Base-by-base conservation (phyloP, 164 flowering plant species). In the Aristolochia fimbriata region DNA sequence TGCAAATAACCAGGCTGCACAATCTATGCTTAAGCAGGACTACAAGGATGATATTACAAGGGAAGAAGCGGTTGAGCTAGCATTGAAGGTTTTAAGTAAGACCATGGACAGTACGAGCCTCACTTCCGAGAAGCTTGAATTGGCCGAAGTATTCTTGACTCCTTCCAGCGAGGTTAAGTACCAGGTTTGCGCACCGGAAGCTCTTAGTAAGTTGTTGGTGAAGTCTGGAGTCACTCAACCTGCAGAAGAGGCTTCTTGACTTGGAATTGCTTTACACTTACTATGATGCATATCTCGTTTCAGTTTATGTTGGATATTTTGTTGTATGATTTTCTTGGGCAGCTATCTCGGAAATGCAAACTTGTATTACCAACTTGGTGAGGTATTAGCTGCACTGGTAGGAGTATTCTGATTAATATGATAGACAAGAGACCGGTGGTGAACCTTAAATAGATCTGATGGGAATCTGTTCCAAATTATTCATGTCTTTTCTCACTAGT, bases 101-200 rank as follows among this genome's bases (percentile, higher is more conserved):
- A 66, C 69, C 17, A 66, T 66, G 64, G 64, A 60, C 41, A 66
- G 69, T 64, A 66, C 69, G 2, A 66, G 69, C 64, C 64, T 66
- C 15, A 66, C 64, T 9, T 60, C 69, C 0, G 64, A 66, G 21
- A 66, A 66, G 59, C 64, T 66, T 16, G 69, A 66, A 33, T 20
- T 66, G 10, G 69, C 69, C 1, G 68, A 65, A 51, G 55, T 65
- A 19, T 51, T 59, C 15, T 45, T 65, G 27, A 15, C 62, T n/a
- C 68, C 68, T 3, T 13, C 62, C 22, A 63, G 68, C 15, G 53
- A 51, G 62, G 68, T 65, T 22, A 65, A 58, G 45, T 65, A 65
- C 57, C 68, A 65, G 61, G 68, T 65, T 41, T 65, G 62, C 62
- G 58, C 68, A 2, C 63, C 68, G 0, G 68, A 58, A 1, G 45